phyloP scores from a whole-genome alignment of 179 eudicot genomes.

The Dionaea muscipula region DNA sequence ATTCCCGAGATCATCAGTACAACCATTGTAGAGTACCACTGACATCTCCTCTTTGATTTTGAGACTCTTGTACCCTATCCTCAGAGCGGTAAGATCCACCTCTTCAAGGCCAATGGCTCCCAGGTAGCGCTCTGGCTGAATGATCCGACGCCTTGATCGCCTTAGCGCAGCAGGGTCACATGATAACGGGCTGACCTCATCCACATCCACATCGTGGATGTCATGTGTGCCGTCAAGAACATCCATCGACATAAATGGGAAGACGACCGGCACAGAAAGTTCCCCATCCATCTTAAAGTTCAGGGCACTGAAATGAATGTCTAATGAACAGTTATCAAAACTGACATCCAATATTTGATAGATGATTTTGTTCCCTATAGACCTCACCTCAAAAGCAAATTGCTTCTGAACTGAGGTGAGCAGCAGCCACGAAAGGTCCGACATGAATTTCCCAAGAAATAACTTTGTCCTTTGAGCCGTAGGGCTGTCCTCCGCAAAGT shows the following conservation, averaged over 20 bases:
- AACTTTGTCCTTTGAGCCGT: slow-evolving; percentile 39
- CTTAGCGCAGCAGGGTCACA: slow-evolving; percentile 39
- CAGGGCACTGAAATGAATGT: slow-evolving; percentile 27
- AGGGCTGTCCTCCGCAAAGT: slow-evolving; percentile 52
- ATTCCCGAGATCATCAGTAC: slow-evolving; percentile 14
- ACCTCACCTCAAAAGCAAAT: slow-evolving; percentile 46
- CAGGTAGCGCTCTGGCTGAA: slow-evolving; percentile 68
- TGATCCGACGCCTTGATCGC: slow-evolving; percentile 65
- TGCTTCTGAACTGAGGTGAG: slow-evolving; percentile 56
- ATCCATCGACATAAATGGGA: slow-evolving; percentile 26
- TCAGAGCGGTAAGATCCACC: slow-evolving; percentile 37
- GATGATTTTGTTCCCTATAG: slow-evolving; percentile 42
- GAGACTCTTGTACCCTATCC: slow-evolving; percentile 47
- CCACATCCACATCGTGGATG: slow-evolving; percentile 18
- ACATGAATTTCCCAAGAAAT: slow-evolving; percentile 45
- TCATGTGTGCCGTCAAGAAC: slow-evolving; percentile 5
- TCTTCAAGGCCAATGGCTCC: slow-evolving; percentile 53
- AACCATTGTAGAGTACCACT: slow-evolving; percentile 31
- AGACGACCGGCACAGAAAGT: slow-evolving; percentile 26
- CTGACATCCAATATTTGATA: slow-evolving; percentile 51
- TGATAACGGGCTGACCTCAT: slow-evolving; percentile 9
- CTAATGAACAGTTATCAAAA: slow-evolving; percentile 16
- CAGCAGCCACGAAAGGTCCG: slow-evolving; percentile 71
- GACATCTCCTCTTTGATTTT: slow-evolving; percentile 28
- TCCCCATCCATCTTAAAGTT: slow-evolving; percentile 53